Evolutionary conservation across 75 land plant species (phyloP).

Genomic region (Ceratopteris richardii): DNA sequence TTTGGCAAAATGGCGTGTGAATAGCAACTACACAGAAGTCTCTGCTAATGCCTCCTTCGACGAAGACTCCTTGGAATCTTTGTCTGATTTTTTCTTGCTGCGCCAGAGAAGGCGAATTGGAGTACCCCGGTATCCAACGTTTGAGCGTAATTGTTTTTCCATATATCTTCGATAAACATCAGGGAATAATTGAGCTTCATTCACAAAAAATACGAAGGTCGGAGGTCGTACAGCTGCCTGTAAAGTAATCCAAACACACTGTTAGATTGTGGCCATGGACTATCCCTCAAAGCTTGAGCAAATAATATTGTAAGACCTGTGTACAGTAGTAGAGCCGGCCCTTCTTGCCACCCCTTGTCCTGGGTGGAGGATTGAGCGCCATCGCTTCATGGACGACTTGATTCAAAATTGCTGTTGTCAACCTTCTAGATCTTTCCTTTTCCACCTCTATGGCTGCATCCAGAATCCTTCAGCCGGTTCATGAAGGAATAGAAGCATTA

Average conservation of each 20-base stretch:
- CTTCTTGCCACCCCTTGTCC: slow-evolving; percentile 81
- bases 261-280: too few relatives aligned
- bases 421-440: slow-evolving; percentile 76
- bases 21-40: too few relatives aligned
- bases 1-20: too few relatives aligned
- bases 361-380: slow-evolving; percentile 84
- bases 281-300: too few relatives aligned
- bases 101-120: slow-evolving; percentile 95
- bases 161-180: slow-evolving; percentile 87
- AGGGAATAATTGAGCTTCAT: slow-evolving; percentile 82
- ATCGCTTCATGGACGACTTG: slow-evolving; percentile 86
- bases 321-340: slow-evolving; percentile 88
- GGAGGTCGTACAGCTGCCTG: slow-evolving; percentile 96
- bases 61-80: slow-evolving; percentile 18
- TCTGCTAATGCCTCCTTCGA: slow-evolving; percentile 1
- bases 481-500: too few relatives aligned
- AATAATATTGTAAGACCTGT: slow-evolving; percentile 37
- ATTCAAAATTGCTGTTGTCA: slow-evolving; percentile 70
- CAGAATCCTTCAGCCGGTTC: slow-evolving; percentile 72
- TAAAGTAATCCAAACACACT: slow-evolving; percentile 3
- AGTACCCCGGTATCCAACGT: slow-evolving; percentile 88
- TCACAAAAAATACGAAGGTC: slow-evolving; percentile 96
- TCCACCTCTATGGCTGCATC: slow-evolving; percentile 64
- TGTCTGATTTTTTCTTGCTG: slow-evolving; percentile 69
- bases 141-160: slow-evolving; percentile 85